A percentile compares a stretch with the other conserved stretches of the same genome.
Evolutionary conservation across 805 yeast species (phyloP).

Genomic region (Torulaspora indica): DNA sequence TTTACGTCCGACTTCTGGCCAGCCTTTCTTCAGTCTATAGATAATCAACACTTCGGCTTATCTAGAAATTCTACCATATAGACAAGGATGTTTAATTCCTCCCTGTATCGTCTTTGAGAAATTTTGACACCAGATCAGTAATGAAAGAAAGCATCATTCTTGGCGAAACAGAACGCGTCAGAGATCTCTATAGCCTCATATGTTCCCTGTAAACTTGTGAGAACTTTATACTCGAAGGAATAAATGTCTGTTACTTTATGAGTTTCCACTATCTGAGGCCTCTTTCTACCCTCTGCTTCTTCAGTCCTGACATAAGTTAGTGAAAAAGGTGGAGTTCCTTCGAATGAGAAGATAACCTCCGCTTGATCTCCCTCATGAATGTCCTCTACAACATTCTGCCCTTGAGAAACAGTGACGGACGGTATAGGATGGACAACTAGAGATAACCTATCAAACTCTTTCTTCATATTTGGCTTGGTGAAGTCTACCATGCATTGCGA

Average conservation of each 20-base stretch:
- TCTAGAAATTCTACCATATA: background rate
- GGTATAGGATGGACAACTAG: constrained; percentile 53
- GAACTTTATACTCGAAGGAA: constrained; percentile 62
- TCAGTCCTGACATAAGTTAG: constrained; percentile 77
- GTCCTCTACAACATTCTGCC: constrained; percentile 69
- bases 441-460: constrained; percentile 34
- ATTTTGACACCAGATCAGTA: constrained; percentile 8
- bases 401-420: constrained; percentile 79
- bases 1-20: background rate
- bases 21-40: background rate
- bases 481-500: constrained; percentile 66
- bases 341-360: constrained; percentile 74
- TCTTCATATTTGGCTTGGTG: constrained; percentile 38
- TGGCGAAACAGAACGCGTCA: constrained; percentile 70
- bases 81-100: background rate
- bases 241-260: constrained; percentile 55
- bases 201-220: constrained; percentile 84
- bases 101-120: background rate
- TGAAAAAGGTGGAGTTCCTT: constrained; percentile 87
- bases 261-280: constrained; percentile 56
- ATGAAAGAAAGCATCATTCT: constrained; percentile 38
- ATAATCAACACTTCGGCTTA: background rate
- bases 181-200: constrained; percentile 89
- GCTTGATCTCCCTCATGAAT: constrained; percentile 95
- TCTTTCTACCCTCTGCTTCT: constrained; percentile 43